These are phyloP conservation scores for Pseudoperonospora humuli DNA, from an alignment of 352 stramenopile genomes.

Conservation along the genomic window DNA sequence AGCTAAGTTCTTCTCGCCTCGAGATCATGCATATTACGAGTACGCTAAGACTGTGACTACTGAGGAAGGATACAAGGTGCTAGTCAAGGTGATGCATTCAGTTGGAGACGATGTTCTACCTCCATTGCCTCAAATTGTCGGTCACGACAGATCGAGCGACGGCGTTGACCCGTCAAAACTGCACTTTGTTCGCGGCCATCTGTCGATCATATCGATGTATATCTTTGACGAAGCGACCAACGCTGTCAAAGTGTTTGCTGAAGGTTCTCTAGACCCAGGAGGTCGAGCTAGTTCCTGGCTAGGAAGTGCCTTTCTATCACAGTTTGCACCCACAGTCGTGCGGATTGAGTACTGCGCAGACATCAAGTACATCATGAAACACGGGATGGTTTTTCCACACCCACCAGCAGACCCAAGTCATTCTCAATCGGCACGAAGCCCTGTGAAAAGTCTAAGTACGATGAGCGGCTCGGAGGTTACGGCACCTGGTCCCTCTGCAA, in stretches of 20 bases:
- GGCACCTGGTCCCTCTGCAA: slow-evolving; percentile 14
- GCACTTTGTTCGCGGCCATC: slow-evolving; percentile 42
- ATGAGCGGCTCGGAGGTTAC: slow-evolving; percentile 24
- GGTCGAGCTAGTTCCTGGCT: slow-evolving; percentile 43
- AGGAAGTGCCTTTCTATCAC: slow-evolving; percentile 49
- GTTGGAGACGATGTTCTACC: slow-evolving; percentile 46
- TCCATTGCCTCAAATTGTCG: slow-evolving; percentile 18
- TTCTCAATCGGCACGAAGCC: slow-evolving; percentile 21
- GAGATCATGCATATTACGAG: slow-evolving; percentile 57
- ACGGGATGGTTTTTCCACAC: slow-evolving; percentile 60
- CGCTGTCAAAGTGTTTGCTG: slow-evolving; percentile 58
- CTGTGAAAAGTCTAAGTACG: slow-evolving; percentile 31
- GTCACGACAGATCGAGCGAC: slow-evolving; percentile 25
- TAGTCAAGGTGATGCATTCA: slow-evolving; percentile 54
- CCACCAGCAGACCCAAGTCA: slow-evolving; percentile 18
- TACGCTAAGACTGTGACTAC: slow-evolving; percentile 43
- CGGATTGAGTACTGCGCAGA: slow-evolving; percentile 61
- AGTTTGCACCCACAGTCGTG: slow-evolving; percentile 53
- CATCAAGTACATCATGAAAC: slow-evolving; percentile 78
- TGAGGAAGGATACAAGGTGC: slow-evolving; percentile 38
- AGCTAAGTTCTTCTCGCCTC: slow-evolving; percentile 42
- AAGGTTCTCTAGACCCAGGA: slow-evolving; percentile 46
- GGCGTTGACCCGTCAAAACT: slow-evolving; percentile 27
- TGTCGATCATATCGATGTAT: slow-evolving; percentile 63
- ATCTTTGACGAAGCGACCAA: slow-evolving; percentile 41